phyloP scores from a whole-genome alignment of 768 basidiomycete species.

The Boletus barrowsii region DNA sequence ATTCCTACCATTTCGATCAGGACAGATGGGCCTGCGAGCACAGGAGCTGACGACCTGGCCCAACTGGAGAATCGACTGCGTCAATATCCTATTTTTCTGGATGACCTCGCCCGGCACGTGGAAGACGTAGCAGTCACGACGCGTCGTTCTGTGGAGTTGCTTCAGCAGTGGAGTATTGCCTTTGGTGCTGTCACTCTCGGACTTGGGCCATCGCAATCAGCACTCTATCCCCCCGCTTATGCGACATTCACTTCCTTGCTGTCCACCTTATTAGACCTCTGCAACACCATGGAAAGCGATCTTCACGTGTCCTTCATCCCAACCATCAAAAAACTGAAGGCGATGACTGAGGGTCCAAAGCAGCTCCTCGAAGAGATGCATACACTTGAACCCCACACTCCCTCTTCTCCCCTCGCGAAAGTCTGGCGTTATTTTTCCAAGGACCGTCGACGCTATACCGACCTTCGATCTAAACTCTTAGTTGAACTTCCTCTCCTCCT shows the following conservation, averaged over 20 bases:
- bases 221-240: constrained; percentile 38
- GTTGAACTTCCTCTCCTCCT: constrained; percentile 66
- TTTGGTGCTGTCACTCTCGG: constrained; percentile 61
- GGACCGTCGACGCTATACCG: constrained; percentile 54
- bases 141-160: constrained; percentile 40
- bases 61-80: constrained; percentile 50
- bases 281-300: constrained; percentile 44
- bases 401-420: constrained; percentile 39
- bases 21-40: constrained; percentile 17
- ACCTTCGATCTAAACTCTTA: constrained; percentile 62
- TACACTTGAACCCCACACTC: constrained; percentile 59
- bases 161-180: constrained; percentile 57
- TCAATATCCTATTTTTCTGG: constrained; percentile 50
- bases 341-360: constrained; percentile 52
- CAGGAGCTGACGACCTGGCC: constrained; percentile 44
- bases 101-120: constrained; percentile 51
- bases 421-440: not conserved
- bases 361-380: constrained; percentile 65
- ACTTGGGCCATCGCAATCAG: constrained; percentile 35
- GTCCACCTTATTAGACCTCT: constrained; percentile 31
- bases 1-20: not conserved
- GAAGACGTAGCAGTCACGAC: constrained; percentile 54
- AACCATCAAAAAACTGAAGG: constrained; percentile 51
- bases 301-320: constrained; percentile 50
- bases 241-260: constrained; percentile 59